phyloP scores from a whole-genome alignment of 768 basidiomycete genomes.

The Lentinula raphanica region DNA sequence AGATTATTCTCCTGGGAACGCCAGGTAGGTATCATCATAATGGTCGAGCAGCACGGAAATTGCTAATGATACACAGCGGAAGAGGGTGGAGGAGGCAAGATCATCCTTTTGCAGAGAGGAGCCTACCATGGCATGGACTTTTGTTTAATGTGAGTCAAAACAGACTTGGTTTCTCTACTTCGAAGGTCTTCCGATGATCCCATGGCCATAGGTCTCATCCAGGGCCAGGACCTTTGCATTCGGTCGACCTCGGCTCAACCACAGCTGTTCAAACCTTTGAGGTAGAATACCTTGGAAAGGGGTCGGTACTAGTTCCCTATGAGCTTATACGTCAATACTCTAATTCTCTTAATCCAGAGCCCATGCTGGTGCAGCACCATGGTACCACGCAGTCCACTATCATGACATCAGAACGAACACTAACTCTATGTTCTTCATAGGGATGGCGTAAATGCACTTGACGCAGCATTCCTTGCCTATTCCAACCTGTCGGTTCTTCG shows the following conservation, averaged over 20 bases:
- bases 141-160: conserved; percentile 58
- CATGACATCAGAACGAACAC: background rate
- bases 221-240: conserved; percentile 45
- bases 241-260: conserved; percentile 46
- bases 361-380: conserved; percentile 76
- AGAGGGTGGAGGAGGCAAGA: conserved; percentile 76
- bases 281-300: conserved; percentile 70
- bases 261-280: conserved; percentile 61
- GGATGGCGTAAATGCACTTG: conserved; percentile 84
- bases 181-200: background rate
- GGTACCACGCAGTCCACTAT: conserved; percentile 34
- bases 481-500: conserved; percentile 72
- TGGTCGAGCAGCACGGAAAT: conserved; percentile 7
- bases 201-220: conserved; percentile 73
- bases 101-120: conserved; percentile 65
- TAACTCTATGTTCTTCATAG: conserved; percentile 18
- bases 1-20: conserved; percentile 70
- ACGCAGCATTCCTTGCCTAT: conserved; percentile 85
- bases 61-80: conserved; percentile 46
- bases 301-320: too few relatives aligned
- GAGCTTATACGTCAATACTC: too few relatives aligned
- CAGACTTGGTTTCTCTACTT: background rate
- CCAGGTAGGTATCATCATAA: conserved; percentile 41
- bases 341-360: conserved; percentile 45
- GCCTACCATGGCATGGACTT: conserved; percentile 79